Evolutionary conservation across 192 early-diverging fungal genomes (phyloP).

Genomic region (Funneliformis geosporum): DNA sequence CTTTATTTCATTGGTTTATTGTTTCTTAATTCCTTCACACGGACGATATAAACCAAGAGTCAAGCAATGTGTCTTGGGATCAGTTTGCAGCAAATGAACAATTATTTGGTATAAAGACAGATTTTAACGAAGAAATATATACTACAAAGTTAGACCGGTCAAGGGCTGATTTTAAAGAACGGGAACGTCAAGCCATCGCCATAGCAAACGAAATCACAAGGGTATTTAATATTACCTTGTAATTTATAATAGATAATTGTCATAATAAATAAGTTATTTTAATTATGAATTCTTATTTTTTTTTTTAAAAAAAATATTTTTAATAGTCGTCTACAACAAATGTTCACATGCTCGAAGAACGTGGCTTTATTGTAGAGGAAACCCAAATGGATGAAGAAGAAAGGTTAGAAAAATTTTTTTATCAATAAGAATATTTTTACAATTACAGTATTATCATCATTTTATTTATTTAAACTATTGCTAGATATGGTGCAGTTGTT

Average conservation of each 20-base stretch:
- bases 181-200: conserved; percentile 83
- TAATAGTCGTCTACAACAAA: conserved; percentile 66
- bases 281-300: conserved; percentile 1
- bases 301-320: no score
- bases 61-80: conserved; percentile 73
- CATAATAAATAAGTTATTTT: background rate
- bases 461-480: background rate
- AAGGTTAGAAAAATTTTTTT: conserved; percentile 28
- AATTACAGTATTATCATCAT: background rate
- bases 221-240: conserved; percentile 46
- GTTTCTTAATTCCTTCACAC: conserved; percentile 27
- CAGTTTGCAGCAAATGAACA: conserved; percentile 94
- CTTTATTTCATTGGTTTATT: background rate
- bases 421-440: background rate
- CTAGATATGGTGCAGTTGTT: conserved; percentile 74
- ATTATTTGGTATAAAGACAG: conserved; percentile 92
- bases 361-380: conserved; percentile 64
- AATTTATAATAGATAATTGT: background rate
- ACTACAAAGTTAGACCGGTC: conserved; percentile 89
- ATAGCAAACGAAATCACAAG: conserved; percentile 90
- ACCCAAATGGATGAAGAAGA: conserved; percentile 89
- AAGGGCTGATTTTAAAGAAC: conserved; percentile 80
- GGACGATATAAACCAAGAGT: conserved; percentile 37
- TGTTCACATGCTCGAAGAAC: conserved; percentile 90
- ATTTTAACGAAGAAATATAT: conserved; percentile 96